These are phyloP conservation scores for Scheffersomyces amazonensis DNA, from an alignment of 805 yeast genomes.

Conservation along the genomic window DNA sequence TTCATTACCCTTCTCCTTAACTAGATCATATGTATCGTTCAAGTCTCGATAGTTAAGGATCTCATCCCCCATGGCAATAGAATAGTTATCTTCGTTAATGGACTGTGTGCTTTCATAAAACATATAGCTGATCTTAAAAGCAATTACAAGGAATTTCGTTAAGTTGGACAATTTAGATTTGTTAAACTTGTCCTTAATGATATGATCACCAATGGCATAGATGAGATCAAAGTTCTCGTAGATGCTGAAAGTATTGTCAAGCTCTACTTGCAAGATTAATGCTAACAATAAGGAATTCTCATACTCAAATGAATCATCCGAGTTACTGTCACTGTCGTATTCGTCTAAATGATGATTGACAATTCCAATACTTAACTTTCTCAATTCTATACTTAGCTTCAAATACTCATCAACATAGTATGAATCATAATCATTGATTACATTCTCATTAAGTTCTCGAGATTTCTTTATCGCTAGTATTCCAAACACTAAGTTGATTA, in stretches of 20 bases:
- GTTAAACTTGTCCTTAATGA: constrained; percentile 17
- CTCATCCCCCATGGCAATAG: constrained; percentile 31
- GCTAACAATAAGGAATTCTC: constrained; percentile 31
- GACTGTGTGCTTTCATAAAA: constrained; percentile 49
- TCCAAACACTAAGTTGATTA: constrained; percentile 22
- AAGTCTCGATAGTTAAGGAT: constrained; percentile 46
- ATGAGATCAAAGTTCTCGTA: constrained; percentile 41
- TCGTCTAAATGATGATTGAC: constrained; percentile 40
- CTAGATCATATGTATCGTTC: constrained; percentile 33
- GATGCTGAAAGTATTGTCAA: constrained; percentile 37
- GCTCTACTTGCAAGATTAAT: constrained; percentile 34
- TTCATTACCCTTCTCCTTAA: constrained; percentile 9
- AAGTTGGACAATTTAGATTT: constrained; percentile 17
- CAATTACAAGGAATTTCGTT: constrained; percentile 21
- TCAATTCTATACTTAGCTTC: constrained; percentile 27
- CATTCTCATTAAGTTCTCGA: constrained; percentile 3
- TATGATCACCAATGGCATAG: constrained; percentile 38
- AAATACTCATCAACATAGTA: constrained; percentile 20
- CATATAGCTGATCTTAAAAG: constrained; percentile 29
- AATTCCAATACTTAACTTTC: constrained; percentile 35
- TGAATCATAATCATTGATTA: constrained; percentile 11
- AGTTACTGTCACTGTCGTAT: constrained; percentile 25
- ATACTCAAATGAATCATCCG: constrained; percentile 16
- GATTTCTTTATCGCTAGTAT: constrained; percentile 17
- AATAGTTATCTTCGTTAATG: constrained; percentile 45